These are phyloP conservation scores for Talaromyces rugulosus DNA, from an alignment of 2,329 filamentous ascomycete species.

Conservation along the genomic window DNA sequence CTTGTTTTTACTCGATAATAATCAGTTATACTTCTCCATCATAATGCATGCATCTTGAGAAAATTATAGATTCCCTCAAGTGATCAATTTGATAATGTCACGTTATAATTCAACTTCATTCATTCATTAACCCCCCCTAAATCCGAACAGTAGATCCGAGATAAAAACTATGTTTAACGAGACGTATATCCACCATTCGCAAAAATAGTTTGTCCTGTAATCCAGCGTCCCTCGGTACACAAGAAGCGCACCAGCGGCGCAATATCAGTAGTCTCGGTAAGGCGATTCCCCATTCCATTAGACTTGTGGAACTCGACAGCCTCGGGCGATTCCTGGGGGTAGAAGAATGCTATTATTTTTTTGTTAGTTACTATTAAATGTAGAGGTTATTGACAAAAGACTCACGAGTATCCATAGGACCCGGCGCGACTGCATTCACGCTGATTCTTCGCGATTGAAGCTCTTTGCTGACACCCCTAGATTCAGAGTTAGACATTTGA, in stretches of 20 bases:
- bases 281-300: constrained; percentile 38
- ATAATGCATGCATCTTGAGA: no score
- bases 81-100: no score
- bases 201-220: constrained; percentile 47
- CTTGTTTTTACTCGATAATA: no score
- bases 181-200: constrained; percentile 48
- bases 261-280: constrained; percentile 44
- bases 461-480: constrained; percentile 50
- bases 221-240: constrained; percentile 43
- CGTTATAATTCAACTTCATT: no score
- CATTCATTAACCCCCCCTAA: background rate
- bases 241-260: constrained; percentile 45
- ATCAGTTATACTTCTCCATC: no score
- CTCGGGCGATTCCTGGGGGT: constrained; percentile 40
- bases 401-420: constrained; percentile 52
- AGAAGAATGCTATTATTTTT: constrained; percentile 39
- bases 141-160: background rate
- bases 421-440: constrained; percentile 51
- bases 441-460: constrained; percentile 48
- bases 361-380: background rate
- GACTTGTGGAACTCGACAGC: constrained; percentile 44
- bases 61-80: no score
- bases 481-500: background rate
- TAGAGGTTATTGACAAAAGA: constrained; percentile 6
- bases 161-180: background rate